Base-by-base conservation (phyloP, 208 protist species). In the Lotmaria passim region DNA sequence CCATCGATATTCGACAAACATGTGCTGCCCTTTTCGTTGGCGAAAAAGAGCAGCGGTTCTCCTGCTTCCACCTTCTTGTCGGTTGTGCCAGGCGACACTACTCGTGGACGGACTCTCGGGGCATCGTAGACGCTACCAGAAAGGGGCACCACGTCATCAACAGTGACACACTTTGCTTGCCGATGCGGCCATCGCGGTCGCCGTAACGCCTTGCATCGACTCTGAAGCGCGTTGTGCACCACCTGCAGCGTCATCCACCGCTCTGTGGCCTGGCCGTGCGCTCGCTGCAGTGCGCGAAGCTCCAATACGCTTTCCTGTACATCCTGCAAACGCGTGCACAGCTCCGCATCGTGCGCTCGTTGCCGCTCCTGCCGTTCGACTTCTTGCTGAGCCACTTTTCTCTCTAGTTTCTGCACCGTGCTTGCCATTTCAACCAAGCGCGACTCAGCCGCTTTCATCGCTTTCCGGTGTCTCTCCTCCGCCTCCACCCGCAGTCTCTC, bases 201-300 rank as follows among this genome's bases (percentile, higher is more conserved):
- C 12, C 28, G 38, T 10, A 26, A 43, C 6, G 0, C 6, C 28
- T 7, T 31, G 44, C 15, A 24, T 46, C 34, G 31, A 14, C 19
- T 33, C 7, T 23, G 61, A 28, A 67, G 19, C 1, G n/a, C 48
- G 19, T 30, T n/a, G 61, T 57, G 47, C 21, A 39, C 3, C 30
- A 53, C 47, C 61, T 57, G 33, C 34, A 53, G 46, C 21, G 61
- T 14, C 47, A 67, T 46, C 61, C 61, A 67, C 10, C 61, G 48
- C 23, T 55, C 47, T 48, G 61, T 67, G 4, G 61, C 47, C 15
- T 67, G 33, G 21, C 61, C 34, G 61, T 57, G 47, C 23, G 61
- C 61, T 1, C 43, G 41, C 34, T 67, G 61, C 48, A 67, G 36
- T 15, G 61, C 61, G 23, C 46, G 61, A 21, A 67, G 23, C 34